Evolutionary conservation across 2,329 filamentous ascomycete species (phyloP).

Genomic region (Fusarium stilboides): DNA sequence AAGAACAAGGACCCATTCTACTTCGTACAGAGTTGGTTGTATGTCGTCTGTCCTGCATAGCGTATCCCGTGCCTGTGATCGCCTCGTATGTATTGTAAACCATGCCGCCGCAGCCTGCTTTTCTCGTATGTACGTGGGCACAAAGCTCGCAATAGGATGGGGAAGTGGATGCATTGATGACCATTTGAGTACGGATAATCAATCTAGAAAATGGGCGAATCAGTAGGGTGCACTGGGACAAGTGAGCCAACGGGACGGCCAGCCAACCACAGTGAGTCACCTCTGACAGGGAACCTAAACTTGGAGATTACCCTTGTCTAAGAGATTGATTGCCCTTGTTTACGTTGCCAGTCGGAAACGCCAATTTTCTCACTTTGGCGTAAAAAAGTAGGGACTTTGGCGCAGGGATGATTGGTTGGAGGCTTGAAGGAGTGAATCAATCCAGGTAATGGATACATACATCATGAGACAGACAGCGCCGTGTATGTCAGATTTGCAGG

Average conservation of each 20-base stretch:
- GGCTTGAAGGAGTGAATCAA: slow-evolving; percentile 38
- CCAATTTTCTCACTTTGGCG: slow-evolving; percentile 30
- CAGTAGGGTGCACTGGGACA: slow-evolving; percentile 21
- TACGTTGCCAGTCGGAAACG: slow-evolving; percentile 4
- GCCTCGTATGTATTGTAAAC: slow-evolving; percentile 45
- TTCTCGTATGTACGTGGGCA: slow-evolving; percentile 43
- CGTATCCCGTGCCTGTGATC: slow-evolving; percentile 38
- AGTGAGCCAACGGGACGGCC: slow-evolving; percentile 18
- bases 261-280: slow-evolving; percentile 39
- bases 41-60: slow-evolving; percentile 10
- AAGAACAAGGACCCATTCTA: slow-evolving; percentile 21
- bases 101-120: slow-evolving; percentile 46
- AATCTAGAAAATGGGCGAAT: slow-evolving; percentile 39
- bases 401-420: slow-evolving; percentile 30
- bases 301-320: slow-evolving; percentile 36
- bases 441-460: slow-evolving; percentile 30
- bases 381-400: slow-evolving; percentile 23
- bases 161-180: slow-evolving; percentile 44
- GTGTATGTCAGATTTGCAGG: slow-evolving; percentile 35
- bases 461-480: slow-evolving; percentile 37
- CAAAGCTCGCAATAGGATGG: slow-evolving; percentile 36
- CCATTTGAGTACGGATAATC: slow-evolving; percentile 28
- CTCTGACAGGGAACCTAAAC: slow-evolving; percentile 27
- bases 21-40: slow-evolving; percentile 35
- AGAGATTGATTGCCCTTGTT: slow-evolving; percentile 13